Evolutionary conservation across 176 grass and related monocot species (phyloP), one percentile per base, ranked within the genome.

Genomic region (Oryza australiensis): DNA sequence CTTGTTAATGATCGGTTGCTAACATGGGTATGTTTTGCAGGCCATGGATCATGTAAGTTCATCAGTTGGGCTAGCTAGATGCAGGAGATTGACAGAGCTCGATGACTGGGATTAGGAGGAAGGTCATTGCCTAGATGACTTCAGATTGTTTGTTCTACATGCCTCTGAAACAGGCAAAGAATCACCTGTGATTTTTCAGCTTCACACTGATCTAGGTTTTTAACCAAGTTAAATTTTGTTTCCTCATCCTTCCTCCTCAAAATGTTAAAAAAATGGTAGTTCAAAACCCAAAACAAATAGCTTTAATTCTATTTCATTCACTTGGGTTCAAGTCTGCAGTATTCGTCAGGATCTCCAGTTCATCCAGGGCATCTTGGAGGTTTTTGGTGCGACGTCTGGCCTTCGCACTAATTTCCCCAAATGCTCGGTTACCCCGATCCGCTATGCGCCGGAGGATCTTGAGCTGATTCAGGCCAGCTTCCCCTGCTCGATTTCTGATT

Each of bases 21-120:
- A 30, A 24, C 16, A 30, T 28, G 26, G 29, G 9, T 59, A 1
- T 80, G 15, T 66, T 78, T 53, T 72, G 24, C 83, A 89, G 87
- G 87, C 72, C 32, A 77, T 45, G 57, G 83, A 77, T 66, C 77
- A 12, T 82, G 78, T 78, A 85, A 72, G 65, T 85, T 89, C 72
- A 3, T 45, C 26, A 82, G 77, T 28, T 26, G 13, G 27, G 85
- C 10, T 42, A 82, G 5, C 14, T 88, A 74, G 75, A 8, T 12
- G 28, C 4, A 3, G 34, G 41, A 51, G 37, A 45, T 14, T 42
- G 3, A 11, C 53, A 48, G 38, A 70, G 49, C 18, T 7, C 14
- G 0, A 30, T 24, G 22, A 7, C 18, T 37, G 27, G 23, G 40
- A 77, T 28, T 73, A 73, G 59, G 15, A 26, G 46, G 5, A 74